These are phyloP conservation scores for Hippophae rhamnoides DNA, from an alignment of 306 rosid species.

Conservation along the genomic window DNA sequence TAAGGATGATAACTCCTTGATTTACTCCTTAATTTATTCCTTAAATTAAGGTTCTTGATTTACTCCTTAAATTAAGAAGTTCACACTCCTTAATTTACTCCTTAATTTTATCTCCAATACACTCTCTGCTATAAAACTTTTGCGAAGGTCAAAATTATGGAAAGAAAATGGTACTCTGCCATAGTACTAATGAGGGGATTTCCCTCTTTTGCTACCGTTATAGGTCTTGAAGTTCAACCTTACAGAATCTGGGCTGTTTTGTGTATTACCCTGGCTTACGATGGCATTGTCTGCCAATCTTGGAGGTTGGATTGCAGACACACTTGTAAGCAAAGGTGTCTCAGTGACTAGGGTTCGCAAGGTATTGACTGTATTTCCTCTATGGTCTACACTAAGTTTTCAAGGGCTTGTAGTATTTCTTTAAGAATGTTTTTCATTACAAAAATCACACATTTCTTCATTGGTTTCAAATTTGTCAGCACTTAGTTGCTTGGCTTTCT, in stretches of 20 bases:
- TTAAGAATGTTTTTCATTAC: background rate
- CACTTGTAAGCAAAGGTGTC: conserved; percentile 76
- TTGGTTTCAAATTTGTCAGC: background rate
- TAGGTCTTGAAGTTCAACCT: conserved; percentile 99
- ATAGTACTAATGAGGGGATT: background rate
- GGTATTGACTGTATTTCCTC: conserved; percentile 36
- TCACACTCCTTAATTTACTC: too few relatives aligned
- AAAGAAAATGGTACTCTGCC: background rate
- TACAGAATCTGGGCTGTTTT: conserved; percentile 84
- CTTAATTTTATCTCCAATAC: too few relatives aligned
- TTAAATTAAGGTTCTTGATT: too few relatives aligned
- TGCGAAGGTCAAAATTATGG: background rate
- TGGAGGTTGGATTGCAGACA: conserved; percentile 99
- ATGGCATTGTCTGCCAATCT: conserved; percentile 95
- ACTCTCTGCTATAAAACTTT: background rate
- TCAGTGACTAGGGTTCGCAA: conserved; percentile 88
- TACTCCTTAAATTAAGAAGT: too few relatives aligned
- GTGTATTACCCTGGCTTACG: conserved; percentile 86
- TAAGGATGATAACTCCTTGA: too few relatives aligned
- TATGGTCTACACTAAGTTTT: background rate
- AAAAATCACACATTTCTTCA: background rate
- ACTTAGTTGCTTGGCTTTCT: background rate
- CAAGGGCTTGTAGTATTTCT: background rate
- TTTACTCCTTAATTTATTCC: too few relatives aligned
- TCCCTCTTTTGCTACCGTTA: conserved; percentile 15